These are phyloP conservation scores for Sanguinoderma infundibulare DNA, from an alignment of 1,284 basidiomycete genomes.

Conservation along the genomic window DNA sequence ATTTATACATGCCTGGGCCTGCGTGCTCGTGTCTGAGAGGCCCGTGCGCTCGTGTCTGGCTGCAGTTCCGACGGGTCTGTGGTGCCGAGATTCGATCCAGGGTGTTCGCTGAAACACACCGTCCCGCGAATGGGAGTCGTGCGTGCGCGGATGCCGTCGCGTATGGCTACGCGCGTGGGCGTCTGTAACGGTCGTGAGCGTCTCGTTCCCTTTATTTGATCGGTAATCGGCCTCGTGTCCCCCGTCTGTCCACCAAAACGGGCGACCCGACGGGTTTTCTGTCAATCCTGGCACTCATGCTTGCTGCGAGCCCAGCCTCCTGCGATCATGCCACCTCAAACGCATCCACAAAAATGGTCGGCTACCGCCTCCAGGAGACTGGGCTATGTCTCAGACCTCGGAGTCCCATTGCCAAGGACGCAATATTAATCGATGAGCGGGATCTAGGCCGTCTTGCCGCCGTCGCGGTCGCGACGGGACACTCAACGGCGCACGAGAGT, in stretches of 20 bases:
- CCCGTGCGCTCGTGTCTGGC: slow-evolving; percentile 6
- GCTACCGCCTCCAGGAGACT: too few relatives aligned
- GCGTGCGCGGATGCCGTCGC: not conserved
- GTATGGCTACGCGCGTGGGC: slow-evolving; percentile 5
- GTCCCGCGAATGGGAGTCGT: not conserved
- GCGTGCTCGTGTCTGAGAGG: not conserved
- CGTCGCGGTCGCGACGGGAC: too few relatives aligned
- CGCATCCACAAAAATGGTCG: too few relatives aligned
- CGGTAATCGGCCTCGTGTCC: slow-evolving; percentile 1
- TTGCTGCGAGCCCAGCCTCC: too few relatives aligned
- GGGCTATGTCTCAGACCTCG: too few relatives aligned
- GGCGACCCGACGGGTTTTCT: not conserved
- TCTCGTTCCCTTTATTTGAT: slow-evolving; percentile 16
- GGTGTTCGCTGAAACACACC: not conserved
- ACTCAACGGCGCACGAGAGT: too few relatives aligned
- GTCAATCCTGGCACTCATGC: not conserved
- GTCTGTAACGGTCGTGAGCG: not conserved
- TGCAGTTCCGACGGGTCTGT: not conserved
- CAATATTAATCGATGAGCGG: too few relatives aligned
- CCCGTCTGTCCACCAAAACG: not conserved
- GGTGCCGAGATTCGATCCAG: not conserved
- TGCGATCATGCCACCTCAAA: too few relatives aligned
- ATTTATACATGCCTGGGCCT: slow-evolving; percentile 12
- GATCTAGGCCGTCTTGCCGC: too few relatives aligned
- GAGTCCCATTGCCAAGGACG: too few relatives aligned